Base-by-base conservation (phyloP, 192 early-diverging fungal genomes). In the Nowakowskiella sp. region DNA sequence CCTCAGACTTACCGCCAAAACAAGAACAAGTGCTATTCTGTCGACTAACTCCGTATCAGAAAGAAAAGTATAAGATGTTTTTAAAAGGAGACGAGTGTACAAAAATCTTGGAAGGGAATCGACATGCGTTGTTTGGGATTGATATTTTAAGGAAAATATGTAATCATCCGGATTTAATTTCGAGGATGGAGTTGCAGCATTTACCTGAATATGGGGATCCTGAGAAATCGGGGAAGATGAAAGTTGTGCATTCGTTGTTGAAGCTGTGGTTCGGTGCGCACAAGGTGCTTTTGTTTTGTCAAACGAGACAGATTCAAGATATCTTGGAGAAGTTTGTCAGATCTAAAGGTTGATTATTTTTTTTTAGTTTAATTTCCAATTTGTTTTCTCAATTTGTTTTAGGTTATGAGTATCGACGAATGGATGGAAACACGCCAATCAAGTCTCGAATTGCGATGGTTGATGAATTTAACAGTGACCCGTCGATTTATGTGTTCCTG, bases 381-480 rank as follows among this genome's bases (percentile, higher is more conserved):
- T 33, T 34, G 9, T 54, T 60, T 29, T 53, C 77, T 4, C 21
- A 1, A 19, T 47, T 2, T 27, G 19, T 61, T 16, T 62, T 16
- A 31, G 74, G 63, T 0, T 84, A 85, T 52, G 49, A 51, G 3
- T 97, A 88, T 60, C 68, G 78, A 6, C 83, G 89, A n/a, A 95
- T 99, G 92, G 95, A 99, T 67, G 95, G 95, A 4, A 78, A 78
- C 16, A 99, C 95, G 3, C 84, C 92, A 2, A 84, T 99, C n/a
- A 77, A 86, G 53, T 68, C 77, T n/a, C 81, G 93, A 26, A 81
- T 87, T 42, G 65, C 67, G 1, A 68, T 97, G 57, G 88, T 99
- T 1, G 90, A 99, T 65, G 79, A 85, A 56, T 99, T 85, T 72
- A 99, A 90, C 62, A 56, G 55, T 0, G 65, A 84, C 44, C 51